phyloP scores from a whole-genome alignment of 176 grass and related monocot species.

The Luzula sylvatica region DNA sequence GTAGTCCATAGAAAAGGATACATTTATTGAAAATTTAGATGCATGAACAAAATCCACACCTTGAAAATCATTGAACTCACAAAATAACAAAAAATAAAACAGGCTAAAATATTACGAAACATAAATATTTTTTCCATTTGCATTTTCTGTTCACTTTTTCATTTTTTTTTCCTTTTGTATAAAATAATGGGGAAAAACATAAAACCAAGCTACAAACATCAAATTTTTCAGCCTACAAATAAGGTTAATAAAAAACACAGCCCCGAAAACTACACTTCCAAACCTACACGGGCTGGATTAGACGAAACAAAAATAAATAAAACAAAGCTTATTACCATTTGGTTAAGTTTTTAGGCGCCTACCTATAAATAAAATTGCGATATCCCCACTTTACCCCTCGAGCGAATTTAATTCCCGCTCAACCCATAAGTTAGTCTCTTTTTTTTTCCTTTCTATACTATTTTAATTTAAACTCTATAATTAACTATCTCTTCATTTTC shows the following conservation, averaged over 20 bases:
- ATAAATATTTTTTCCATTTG: constrained; percentile 10
- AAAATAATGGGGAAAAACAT: constrained; percentile 7
- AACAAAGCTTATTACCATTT: background rate
- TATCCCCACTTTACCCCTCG: background rate
- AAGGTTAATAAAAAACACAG: constrained; percentile 7
- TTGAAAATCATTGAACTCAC: too few relatives aligned
- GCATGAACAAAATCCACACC: too few relatives aligned
- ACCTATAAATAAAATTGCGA: constrained; percentile 9
- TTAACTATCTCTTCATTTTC: background rate
- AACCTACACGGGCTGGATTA: constrained; percentile 3
- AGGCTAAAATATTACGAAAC: background rate
- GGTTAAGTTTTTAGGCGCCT: background rate
- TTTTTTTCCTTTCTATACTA: constrained; percentile 11
- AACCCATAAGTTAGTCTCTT: constrained; percentile 29
- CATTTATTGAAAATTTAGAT: too few relatives aligned
- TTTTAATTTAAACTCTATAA: constrained; percentile 18
- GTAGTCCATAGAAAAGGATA: too few relatives aligned
- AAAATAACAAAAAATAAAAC: background rate
- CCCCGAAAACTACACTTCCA: background rate
- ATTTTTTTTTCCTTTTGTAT: constrained; percentile 13
- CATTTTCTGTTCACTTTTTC: background rate
- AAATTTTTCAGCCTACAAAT: background rate
- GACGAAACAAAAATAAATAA: constrained; percentile 3
- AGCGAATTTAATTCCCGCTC: constrained; percentile 21
- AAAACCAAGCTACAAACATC: constrained; percentile 9